Evolutionary conservation across 1,284 basidiomycete species (phyloP).

Genomic region (Laetiporus sulphureus): DNA sequence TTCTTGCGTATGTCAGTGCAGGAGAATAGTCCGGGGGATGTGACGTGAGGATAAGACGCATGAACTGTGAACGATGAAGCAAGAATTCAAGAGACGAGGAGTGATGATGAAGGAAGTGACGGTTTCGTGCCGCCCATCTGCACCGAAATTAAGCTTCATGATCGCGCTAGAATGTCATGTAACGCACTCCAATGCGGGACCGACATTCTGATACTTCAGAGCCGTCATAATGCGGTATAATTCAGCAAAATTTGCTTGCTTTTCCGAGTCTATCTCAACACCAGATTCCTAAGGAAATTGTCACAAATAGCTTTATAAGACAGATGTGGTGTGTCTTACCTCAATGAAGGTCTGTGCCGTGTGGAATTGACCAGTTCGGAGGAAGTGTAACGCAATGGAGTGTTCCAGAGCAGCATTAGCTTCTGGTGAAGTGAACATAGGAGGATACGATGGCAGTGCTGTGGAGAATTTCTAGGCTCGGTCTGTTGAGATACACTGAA

Average conservation of each 20-base stretch:
- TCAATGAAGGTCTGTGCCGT: constrained; percentile 68
- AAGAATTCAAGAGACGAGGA: constrained; percentile 80
- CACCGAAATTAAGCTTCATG: not conserved
- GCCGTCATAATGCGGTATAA: constrained; percentile 71
- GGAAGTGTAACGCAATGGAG: constrained; percentile 70
- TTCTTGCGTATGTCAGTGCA: constrained; percentile 74
- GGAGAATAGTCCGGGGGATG: constrained; percentile 43
- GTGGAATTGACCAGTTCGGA: constrained; percentile 75
- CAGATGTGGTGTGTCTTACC: constrained; percentile 31
- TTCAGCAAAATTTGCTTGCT: constrained; percentile 58
- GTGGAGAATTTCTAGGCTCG: constrained; percentile 59
- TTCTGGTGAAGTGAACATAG: constrained; percentile 60
- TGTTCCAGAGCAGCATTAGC: constrained; percentile 61
- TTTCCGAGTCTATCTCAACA: constrained; percentile 50
- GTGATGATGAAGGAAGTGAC: constrained; percentile 56
- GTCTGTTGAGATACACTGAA: constrained; percentile 8
- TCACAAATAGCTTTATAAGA: constrained; percentile 1
- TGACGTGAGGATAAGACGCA: constrained; percentile 60
- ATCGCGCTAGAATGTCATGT: constrained; percentile 1
- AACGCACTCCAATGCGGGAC: constrained; percentile 65
- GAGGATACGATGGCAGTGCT: constrained; percentile 57
- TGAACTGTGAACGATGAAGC: constrained; percentile 82
- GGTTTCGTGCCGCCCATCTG: constrained; percentile 76
- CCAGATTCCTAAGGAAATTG: constrained; percentile 55
- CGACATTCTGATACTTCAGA: constrained; percentile 60